These are phyloP conservation scores for Aspergillus ostianus DNA, from an alignment of 495 filamentous ascomycete species.

Conservation along the genomic window DNA sequence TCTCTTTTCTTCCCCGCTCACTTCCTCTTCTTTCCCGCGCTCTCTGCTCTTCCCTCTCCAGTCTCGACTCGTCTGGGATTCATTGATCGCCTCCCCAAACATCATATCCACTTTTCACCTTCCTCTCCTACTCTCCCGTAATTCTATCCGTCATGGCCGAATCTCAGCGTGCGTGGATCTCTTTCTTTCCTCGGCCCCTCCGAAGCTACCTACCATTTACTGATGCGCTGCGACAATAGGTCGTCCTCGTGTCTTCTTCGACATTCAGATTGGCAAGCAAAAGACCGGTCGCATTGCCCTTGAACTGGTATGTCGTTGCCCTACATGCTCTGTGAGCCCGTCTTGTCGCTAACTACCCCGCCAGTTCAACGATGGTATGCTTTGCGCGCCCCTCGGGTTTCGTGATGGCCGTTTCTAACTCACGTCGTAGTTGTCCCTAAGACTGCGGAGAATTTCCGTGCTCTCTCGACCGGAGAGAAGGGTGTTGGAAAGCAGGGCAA, in stretches of 20 bases:
- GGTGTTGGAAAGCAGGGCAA: constrained; percentile 84
- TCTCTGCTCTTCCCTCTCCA: constrained; percentile 10
- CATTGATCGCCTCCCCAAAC: constrained; percentile 3
- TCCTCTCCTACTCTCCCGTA: constrained; percentile 11
- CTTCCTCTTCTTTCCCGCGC: constrained; percentile 4
- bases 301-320: constrained; percentile 62
- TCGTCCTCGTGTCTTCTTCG: constrained; percentile 81
- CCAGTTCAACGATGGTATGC: constrained; percentile 71
- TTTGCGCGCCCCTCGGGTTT: constrained; percentile 1
- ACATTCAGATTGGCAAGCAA: constrained; percentile 74
- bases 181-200: constrained; percentile 13
- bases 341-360: constrained; percentile 17
- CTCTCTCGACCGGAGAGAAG: constrained; percentile 90
- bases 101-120: constrained; percentile 11
- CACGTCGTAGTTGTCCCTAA: constrained; percentile 69
- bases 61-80: constrained; percentile 4
- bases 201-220: constrained; percentile 8
- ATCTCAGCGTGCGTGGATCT: constrained; percentile 33
- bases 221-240: constrained; percentile 27
- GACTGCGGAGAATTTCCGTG: constrained; percentile 91
- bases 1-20: constrained; percentile 1
- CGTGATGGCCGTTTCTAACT: constrained; percentile 7
- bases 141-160: constrained; percentile 33
- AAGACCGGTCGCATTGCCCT: constrained; percentile 72
- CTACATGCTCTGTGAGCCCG: constrained; percentile 2